Evolutionary conservation across 1,139 yeast species (phyloP).

Genomic region (Saccharomyces uvarum): DNA sequence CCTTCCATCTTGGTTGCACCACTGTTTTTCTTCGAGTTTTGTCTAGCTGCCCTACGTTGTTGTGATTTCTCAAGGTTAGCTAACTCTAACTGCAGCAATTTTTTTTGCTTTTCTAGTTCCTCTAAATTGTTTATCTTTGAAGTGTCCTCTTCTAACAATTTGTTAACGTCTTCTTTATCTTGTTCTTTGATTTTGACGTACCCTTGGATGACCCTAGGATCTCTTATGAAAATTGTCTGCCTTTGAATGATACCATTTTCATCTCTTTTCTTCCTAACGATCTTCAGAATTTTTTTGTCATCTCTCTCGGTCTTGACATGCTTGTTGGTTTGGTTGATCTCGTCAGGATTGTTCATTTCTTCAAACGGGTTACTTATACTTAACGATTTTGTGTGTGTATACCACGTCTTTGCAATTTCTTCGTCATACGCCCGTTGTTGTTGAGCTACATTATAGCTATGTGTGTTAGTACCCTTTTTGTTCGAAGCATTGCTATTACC

Average conservation of each 20-base stretch:
- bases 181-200: constrained; percentile 73
- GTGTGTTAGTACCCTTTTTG: constrained; percentile 39
- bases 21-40: constrained; percentile 45
- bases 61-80: constrained; percentile 76
- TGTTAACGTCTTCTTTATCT: constrained; percentile 46
- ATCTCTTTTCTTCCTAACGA: constrained; percentile 75
- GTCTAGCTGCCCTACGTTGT: constrained; percentile 52
- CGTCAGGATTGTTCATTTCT: constrained; percentile 35
- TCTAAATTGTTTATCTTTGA: constrained; percentile 77
- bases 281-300: constrained; percentile 49
- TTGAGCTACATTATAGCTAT: constrained; percentile 70
- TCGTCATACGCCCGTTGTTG: constrained; percentile 91
- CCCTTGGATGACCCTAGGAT: constrained; percentile 81
- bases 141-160: constrained; percentile 42
- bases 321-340: constrained; percentile 32
- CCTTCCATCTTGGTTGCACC: constrained; percentile 18
- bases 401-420: constrained; percentile 87
- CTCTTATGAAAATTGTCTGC: constrained; percentile 67
- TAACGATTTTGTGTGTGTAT: constrained; percentile 65
- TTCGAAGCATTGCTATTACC: background rate
- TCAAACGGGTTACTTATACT: constrained; percentile 40
- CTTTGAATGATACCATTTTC: constrained; percentile 83
- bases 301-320: constrained; percentile 22
- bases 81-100: constrained; percentile 73
- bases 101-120: constrained; percentile 72